Evolutionary conservation across 2,329 filamentous ascomycete species (phyloP), one percentile per base, ranked within the genome.

Genomic region (Fusarium albidum): DNA sequence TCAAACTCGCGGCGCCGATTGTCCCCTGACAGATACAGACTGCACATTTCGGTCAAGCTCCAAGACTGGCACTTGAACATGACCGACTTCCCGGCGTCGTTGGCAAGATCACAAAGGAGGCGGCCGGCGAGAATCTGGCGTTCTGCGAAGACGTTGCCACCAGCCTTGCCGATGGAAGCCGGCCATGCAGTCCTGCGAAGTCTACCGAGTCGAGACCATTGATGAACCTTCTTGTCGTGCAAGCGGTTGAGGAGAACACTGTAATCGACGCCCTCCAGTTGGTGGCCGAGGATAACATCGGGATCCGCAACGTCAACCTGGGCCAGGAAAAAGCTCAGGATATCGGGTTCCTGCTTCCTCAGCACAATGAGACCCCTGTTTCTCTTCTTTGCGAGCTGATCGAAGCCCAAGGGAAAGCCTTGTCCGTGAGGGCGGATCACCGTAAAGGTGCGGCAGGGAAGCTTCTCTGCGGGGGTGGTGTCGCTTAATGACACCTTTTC

Each of bases 11-110:
- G 85, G 34, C 95, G 89, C 34, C 80, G 80, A 68, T 88, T 88
- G 50, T 85, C 85, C 21, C 85, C 85, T 27, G 86, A 82, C 6
- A 99, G 86, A 63, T 97, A 96, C 13, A 98, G 82, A 59, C 88
- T 91, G 72, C 92, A 96, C 93, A 99, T 99, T 73, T 99, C 95
- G 3, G 94, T 96, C 73, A 99, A 81, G 72, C 90, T 96, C 95
- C 95, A 99, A 4, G 93, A 96, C 73, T 97, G 94, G 73, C 95
- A 99, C 76, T 96, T 96, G 66, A 85, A 88, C 94, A 98, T 98
- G 61, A 92, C 85, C 10, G 94, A 97, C 79, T 97, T 98, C 73
- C 95, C 95, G 69, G 96, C 91, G 65, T 99, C 95, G 71, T 99
- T 99, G 52, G 89, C 92, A 54, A 98, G 80, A 76, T 99, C 95